A percentile compares a stretch with the other conserved stretches of the same genome.
Conservation (phyloP, 352 stramenopile genomes). For the Globisporangium spinosum region DNA sequence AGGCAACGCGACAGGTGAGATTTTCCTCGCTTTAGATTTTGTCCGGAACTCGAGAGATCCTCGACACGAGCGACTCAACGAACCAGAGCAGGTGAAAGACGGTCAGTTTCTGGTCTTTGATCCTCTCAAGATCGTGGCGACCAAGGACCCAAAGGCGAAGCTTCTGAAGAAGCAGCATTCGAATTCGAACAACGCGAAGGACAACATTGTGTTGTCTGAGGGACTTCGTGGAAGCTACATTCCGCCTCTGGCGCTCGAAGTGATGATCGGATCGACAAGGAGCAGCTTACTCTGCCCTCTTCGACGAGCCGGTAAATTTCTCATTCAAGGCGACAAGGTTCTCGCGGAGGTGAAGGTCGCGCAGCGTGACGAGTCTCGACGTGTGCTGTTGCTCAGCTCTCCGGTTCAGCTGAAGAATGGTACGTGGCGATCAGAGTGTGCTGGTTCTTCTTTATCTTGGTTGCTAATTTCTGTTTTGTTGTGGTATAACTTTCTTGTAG, state of each 20-base stretch:
- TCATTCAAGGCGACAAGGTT: conserved; percentile 84
- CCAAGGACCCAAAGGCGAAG: conserved; percentile 40
- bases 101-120: conserved; percentile 86
- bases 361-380: conserved; percentile 79
- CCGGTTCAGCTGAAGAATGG: conserved; percentile 87
- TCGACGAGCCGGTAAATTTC: conserved; percentile 81
- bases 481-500: conserved; percentile 21
- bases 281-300: conserved; percentile 82
- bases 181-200: conserved; percentile 28
- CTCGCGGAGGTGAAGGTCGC: conserved; percentile 87
- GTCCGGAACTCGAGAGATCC: conserved; percentile 37
- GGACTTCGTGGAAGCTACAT: conserved; percentile 79
- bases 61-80: conserved; percentile 34
- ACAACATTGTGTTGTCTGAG: conserved; percentile 72
- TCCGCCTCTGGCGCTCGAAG: conserved; percentile 79
- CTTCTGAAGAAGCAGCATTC: conserved; percentile 18
- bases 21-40: conserved; percentile 83
- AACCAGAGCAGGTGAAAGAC: conserved; percentile 75
- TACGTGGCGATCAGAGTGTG: conserved; percentile 21
- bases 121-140: conserved; percentile 73
- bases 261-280: conserved; percentile 62
- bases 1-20: conserved; percentile 77
- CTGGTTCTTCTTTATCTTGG: background rate
- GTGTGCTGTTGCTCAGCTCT: conserved; percentile 82
- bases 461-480: conserved; percentile 2